A percentile compares a stretch with the other conserved stretches of the same genome.
phyloP scores from a whole-genome alignment of 176 grass and related monocot species.

The Tillandsia fasciculata region DNA sequence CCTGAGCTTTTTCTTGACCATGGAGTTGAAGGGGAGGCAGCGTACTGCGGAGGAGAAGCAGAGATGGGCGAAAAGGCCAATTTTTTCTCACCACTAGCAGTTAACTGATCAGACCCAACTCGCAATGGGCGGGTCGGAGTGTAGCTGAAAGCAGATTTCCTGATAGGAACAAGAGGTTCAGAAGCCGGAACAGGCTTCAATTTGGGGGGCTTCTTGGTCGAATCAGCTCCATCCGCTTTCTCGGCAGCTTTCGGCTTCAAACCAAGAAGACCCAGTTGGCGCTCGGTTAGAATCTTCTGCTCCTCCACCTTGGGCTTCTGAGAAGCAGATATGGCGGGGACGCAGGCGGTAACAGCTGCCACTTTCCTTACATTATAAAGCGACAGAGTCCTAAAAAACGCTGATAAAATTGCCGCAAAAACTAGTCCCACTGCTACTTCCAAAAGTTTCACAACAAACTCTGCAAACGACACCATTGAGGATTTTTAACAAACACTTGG shows the following conservation, averaged over 20 bases:
- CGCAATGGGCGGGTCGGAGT: slow-evolving; percentile 46
- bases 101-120: slow-evolving; percentile 45
- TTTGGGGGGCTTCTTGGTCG: slow-evolving; percentile 73
- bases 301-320: slow-evolving; percentile 37
- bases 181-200: slow-evolving; percentile 41
- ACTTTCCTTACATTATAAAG: slow-evolving; percentile 36
- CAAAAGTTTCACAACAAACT: slow-evolving; percentile 39
- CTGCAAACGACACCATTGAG: slow-evolving; percentile 27
- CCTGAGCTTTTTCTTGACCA: slow-evolving; percentile 79
- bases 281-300: slow-evolving; percentile 32
- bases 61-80: slow-evolving; percentile 39
- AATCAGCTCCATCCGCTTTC: slow-evolving; percentile 18
- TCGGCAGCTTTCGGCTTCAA: slow-evolving; percentile 24
- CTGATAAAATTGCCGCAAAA: slow-evolving; percentile 31
- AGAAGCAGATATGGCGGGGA: not conserved
- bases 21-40: slow-evolving; percentile 63
- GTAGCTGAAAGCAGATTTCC: slow-evolving; percentile 68
- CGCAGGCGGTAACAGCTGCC: not conserved
- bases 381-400: slow-evolving; percentile 55
- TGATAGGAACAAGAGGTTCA: slow-evolving; percentile 68
- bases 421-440: slow-evolving; percentile 41
- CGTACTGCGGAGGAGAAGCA: slow-evolving; percentile 43
- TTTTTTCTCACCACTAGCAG: slow-evolving; percentile 51
- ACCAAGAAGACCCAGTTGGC: slow-evolving; percentile 52
- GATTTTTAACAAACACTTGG: slow-evolving; percentile 24